A percentile compares a stretch with the other conserved stretches of the same genome.
These are phyloP conservation scores for Mucor racemosus DNA, from an alignment of 371 early-diverging fungal species.

Conservation along the genomic window DNA sequence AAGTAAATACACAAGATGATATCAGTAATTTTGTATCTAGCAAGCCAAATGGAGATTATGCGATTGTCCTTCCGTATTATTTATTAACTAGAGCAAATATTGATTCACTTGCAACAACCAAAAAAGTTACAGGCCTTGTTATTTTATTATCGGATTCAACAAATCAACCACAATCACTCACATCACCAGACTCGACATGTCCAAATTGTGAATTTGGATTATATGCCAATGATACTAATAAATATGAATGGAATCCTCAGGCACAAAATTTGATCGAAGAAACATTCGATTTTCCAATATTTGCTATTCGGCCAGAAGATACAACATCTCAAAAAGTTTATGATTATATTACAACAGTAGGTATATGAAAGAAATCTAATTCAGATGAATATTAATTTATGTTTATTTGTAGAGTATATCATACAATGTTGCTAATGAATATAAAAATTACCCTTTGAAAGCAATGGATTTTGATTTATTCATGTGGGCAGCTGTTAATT, in stretches of 20 bases:
- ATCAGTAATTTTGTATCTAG: constrained; percentile 48
- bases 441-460: constrained; percentile 65
- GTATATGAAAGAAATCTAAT: background rate
- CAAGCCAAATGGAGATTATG: constrained; percentile 47
- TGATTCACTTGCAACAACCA: constrained; percentile 18
- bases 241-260: constrained; percentile 75
- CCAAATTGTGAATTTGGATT: constrained; percentile 78
- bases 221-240: constrained; percentile 58
- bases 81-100: constrained; percentile 55
- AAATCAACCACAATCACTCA: background rate
- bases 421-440: constrained; percentile 54
- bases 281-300: constrained; percentile 70
- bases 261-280: constrained; percentile 63
- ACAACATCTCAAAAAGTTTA: constrained; percentile 42
- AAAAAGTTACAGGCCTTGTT: constrained; percentile 36
- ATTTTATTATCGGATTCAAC: constrained; percentile 19
- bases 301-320: constrained; percentile 61
- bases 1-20: constrained; percentile 52
- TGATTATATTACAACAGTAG: constrained; percentile 33
- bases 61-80: constrained; percentile 65
- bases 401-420: constrained; percentile 40
- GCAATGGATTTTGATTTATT: constrained; percentile 72
- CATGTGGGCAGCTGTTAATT: constrained; percentile 76
- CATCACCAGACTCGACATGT: constrained; percentile 68
- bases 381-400: background rate